Evolutionary conservation across 257 asterid genomes (phyloP).

Genomic region (Nicotiana tomentosiformis): DNA sequence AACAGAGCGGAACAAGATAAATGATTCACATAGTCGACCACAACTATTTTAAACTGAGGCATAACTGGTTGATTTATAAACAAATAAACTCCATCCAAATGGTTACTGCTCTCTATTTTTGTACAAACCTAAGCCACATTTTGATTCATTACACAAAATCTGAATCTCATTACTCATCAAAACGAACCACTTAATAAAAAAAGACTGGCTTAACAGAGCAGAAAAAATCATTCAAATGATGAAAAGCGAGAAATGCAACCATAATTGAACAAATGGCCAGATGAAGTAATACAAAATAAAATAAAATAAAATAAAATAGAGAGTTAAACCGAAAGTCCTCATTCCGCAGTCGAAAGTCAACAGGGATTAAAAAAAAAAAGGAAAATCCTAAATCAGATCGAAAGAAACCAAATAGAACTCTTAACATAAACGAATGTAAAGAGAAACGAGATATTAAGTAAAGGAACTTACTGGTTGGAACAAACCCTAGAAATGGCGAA

Average conservation of each 20-base stretch:
- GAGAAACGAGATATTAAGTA: neutral
- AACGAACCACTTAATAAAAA: neutral
- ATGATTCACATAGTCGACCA: neutral
- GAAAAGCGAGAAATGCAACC: neutral
- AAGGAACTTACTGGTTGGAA: slow-evolving; percentile 12
- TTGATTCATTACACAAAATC: neutral
- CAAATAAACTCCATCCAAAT: neutral
- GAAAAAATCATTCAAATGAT: neutral
- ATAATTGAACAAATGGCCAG: neutral
- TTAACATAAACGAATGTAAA: neutral
- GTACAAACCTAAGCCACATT: neutral
- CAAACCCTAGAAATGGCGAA: slow-evolving; percentile 4
- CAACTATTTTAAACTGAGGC: neutral
- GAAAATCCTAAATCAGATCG: neutral
- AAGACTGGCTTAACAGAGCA: neutral
- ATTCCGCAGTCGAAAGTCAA: neutral
- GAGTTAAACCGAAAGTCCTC: neutral
- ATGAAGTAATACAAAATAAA: neutral
- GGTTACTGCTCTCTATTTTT: neutral
- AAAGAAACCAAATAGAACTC: neutral
- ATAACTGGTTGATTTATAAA: neutral
- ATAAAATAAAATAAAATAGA: no score
- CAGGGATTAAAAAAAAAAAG: neutral
- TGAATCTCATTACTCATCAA: neutral
- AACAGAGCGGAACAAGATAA: neutral